A percentile compares a stretch with the other conserved stretches of the same genome.
Evolutionary conservation across 202 grass and related monocot species (phyloP).

Genomic region (Panicum virgatum): DNA sequence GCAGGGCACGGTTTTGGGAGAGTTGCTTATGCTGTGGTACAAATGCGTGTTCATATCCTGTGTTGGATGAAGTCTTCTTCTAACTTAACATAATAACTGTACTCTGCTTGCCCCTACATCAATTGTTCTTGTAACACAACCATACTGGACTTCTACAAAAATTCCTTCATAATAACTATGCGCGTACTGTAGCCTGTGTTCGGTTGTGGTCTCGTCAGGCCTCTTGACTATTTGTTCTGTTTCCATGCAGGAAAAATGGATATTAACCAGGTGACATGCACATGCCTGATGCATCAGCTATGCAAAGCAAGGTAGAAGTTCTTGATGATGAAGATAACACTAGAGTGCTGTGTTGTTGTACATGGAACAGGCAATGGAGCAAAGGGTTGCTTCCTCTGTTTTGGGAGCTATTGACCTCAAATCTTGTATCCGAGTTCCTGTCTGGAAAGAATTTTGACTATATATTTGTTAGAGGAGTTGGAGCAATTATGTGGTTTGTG

Average conservation of each 20-base stretch:
- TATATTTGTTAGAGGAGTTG: neutral
- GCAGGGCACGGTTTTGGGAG: neutral
- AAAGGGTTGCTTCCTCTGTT: neutral
- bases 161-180: neutral
- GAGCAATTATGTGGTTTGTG: neutral
- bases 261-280: constrained; percentile 14
- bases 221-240: neutral
- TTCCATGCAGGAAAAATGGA: constrained; percentile 30
- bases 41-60: neutral
- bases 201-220: neutral
- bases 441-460: constrained; percentile 2
- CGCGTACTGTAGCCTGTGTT: neutral
- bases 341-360: constrained; percentile 14
- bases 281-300: constrained; percentile 3
- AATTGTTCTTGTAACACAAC: neutral
- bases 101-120: neutral
- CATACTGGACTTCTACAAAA: neutral
- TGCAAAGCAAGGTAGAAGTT: neutral
- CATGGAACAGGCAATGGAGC: neutral
- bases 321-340: neutral
- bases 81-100: neutral
- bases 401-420: neutral
- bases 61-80: neutral
- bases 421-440: neutral
- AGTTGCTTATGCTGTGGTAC: constrained; percentile 16